These are phyloP conservation scores for Camelina sativa DNA, from an alignment of 345 rosid species.

Conservation along the genomic window DNA sequence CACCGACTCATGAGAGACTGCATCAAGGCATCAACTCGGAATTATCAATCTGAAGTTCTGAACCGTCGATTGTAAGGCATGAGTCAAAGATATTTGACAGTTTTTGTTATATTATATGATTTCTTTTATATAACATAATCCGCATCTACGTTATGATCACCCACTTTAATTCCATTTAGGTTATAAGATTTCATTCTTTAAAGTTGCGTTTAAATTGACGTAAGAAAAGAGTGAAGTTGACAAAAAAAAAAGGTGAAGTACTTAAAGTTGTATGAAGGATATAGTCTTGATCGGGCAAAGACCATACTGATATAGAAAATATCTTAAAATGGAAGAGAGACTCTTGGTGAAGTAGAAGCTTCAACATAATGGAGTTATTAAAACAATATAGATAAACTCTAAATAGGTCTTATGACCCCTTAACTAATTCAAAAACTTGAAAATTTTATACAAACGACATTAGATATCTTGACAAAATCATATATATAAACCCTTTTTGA, in stretches of 20 bases:
- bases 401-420: background rate
- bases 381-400: background rate
- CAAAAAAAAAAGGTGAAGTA: background rate
- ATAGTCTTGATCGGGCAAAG: background rate
- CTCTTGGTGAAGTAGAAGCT: background rate
- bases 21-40: background rate
- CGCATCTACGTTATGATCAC: slow-evolving; percentile 14
- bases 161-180: background rate
- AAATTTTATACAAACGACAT: background rate
- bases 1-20: slow-evolving; percentile 8
- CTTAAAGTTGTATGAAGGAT: background rate
- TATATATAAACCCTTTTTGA: background rate
- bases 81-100: slow-evolving; percentile 18
- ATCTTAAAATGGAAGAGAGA: background rate
- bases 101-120: background rate
- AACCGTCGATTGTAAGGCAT: slow-evolving; percentile 9
- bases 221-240: background rate
- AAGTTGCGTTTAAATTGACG: background rate
- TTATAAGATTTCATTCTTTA: slow-evolving; percentile 11
- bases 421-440: background rate
- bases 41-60: background rate
- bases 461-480: background rate
- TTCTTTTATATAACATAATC: background rate
- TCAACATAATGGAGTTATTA: background rate
- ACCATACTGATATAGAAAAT: background rate